Evolutionary conservation across 495 filamentous ascomycete species (phyloP).

Genomic region (Penicillium simplicissimum): DNA sequence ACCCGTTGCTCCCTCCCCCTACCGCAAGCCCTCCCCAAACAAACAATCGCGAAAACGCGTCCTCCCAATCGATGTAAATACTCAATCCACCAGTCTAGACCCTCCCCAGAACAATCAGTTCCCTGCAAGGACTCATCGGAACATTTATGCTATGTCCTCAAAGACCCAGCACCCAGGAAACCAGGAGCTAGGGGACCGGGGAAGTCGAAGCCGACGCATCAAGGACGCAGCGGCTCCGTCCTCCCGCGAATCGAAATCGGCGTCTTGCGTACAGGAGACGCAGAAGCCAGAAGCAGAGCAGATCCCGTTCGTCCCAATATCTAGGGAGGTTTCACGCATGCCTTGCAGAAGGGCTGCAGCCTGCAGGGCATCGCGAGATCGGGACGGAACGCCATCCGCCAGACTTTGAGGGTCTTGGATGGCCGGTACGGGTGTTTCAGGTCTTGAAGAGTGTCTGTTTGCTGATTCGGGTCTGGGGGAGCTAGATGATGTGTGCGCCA

Average conservation of each 20-base stretch:
- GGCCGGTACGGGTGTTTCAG: neutral
- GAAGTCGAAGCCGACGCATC: conserved; percentile 20
- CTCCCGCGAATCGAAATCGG: neutral
- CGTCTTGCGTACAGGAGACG: neutral
- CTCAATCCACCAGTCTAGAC: neutral
- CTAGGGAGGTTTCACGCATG: conserved; percentile 31
- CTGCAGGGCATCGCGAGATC: conserved; percentile 19
- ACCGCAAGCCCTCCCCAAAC: neutral
- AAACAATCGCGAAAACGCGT: neutral
- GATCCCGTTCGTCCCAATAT: conserved; percentile 18
- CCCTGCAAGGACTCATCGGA: conserved; percentile 9
- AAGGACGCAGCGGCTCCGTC: conserved; percentile 11
- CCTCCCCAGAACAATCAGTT: neutral
- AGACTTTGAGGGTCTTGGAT: neutral
- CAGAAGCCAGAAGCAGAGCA: conserved; percentile 10
- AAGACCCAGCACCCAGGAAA: neutral
- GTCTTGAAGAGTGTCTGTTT: neutral
- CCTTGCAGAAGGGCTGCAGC: conserved; percentile 29
- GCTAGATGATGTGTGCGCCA: neutral
- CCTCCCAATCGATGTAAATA: neutral
- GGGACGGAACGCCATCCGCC: neutral
- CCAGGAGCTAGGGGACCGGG: conserved; percentile 11
- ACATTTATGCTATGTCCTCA: neutral
- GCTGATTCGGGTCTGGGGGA: conserved; percentile 5
- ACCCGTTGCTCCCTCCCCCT: neutral